Conservation (phyloP, 116 monocot genomes). For the Trichopus zeylanicus region DNA sequence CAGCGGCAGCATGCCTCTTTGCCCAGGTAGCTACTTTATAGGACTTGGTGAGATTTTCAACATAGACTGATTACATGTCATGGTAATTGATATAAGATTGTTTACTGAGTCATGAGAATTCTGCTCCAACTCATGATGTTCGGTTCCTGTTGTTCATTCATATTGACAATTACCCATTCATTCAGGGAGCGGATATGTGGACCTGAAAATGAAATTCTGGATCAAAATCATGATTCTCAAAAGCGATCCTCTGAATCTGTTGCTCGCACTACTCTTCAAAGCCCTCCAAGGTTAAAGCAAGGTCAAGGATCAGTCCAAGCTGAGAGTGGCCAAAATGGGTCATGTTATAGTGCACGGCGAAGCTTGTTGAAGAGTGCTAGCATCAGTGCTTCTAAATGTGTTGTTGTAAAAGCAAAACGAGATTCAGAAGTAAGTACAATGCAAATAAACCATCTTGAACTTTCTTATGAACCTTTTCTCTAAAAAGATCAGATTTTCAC, state of each 20-base stretch:
- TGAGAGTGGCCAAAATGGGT: slow-evolving; percentile 39
- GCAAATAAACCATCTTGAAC: neutral
- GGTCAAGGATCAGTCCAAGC: slow-evolving; percentile 10
- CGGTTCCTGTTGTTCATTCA: neutral
- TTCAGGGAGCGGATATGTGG: slow-evolving; percentile 38
- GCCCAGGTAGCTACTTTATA: slow-evolving; percentile 29
- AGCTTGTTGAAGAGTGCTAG: slow-evolving; percentile 73
- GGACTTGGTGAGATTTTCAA: neutral
- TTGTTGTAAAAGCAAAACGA: slow-evolving; percentile 37
- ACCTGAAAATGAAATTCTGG: slow-evolving; percentile 33
- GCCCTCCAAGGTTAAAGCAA: slow-evolving; percentile 51
- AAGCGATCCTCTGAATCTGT: slow-evolving; percentile 37
- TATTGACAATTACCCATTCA: neutral
- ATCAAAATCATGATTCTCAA: slow-evolving; percentile 41
- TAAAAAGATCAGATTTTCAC: neutral
- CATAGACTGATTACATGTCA: neutral
- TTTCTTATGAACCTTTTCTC: neutral
- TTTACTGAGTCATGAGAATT: neutral
- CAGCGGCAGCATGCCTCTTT: slow-evolving; percentile 43
- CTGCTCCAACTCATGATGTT: neutral
- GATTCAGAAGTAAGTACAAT: slow-evolving; percentile 46
- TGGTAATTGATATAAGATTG: neutral
- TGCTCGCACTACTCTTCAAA: slow-evolving; percentile 33
- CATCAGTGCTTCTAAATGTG: slow-evolving; percentile 81
- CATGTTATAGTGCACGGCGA: slow-evolving; percentile 39